Conservation (phyloP, 768 basidiomycete species). For the Psilocybe subaeruginosa region DNA sequence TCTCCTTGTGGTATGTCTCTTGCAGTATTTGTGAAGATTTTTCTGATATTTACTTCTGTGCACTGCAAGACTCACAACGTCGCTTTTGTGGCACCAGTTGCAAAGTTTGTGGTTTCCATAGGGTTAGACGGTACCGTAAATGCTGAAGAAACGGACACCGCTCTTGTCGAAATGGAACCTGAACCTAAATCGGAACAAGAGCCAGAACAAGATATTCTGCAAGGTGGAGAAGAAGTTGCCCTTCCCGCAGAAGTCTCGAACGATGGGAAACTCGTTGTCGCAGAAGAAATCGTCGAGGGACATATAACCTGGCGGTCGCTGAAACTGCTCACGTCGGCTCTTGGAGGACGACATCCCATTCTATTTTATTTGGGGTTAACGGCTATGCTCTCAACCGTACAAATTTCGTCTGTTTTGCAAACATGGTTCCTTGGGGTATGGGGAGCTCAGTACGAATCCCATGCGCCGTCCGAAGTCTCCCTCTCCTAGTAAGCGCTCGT, state of each 20-base stretch:
- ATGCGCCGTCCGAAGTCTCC: slow-evolving; percentile 32
- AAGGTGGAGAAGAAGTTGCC: slow-evolving; percentile 21
- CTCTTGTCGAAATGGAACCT: slow-evolving; percentile 45
- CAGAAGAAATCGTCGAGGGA: slow-evolving; percentile 58
- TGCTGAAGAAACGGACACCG: slow-evolving; percentile 45
- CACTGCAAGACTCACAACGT: slow-evolving; percentile 44
- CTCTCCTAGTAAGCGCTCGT: slow-evolving; percentile 36
- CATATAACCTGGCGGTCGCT: slow-evolving; percentile 30
- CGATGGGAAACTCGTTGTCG: slow-evolving; percentile 59
- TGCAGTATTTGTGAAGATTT: background rate
- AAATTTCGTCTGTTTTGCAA: slow-evolving; percentile 30
- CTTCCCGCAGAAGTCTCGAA: slow-evolving; percentile 24
- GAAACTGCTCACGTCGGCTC: slow-evolving; percentile 35
- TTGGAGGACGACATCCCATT: slow-evolving; percentile 35
- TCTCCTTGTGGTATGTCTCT: slow-evolving; percentile 63
- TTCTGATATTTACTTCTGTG: background rate
- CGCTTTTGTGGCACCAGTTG: slow-evolving; percentile 49
- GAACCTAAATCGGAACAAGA: slow-evolving; percentile 31
- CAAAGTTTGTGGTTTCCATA: slow-evolving; percentile 57
- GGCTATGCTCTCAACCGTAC: slow-evolving; percentile 23
- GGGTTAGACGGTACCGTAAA: slow-evolving; percentile 51
- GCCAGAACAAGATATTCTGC: slow-evolving; percentile 25
- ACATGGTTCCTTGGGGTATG: slow-evolving; percentile 49
- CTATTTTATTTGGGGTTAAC: slow-evolving; percentile 35
- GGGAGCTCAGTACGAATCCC: slow-evolving; percentile 45